Evolutionary conservation across 2,329 filamentous ascomycete species (phyloP).

Genomic region (Talaromyces funiculosus): DNA sequence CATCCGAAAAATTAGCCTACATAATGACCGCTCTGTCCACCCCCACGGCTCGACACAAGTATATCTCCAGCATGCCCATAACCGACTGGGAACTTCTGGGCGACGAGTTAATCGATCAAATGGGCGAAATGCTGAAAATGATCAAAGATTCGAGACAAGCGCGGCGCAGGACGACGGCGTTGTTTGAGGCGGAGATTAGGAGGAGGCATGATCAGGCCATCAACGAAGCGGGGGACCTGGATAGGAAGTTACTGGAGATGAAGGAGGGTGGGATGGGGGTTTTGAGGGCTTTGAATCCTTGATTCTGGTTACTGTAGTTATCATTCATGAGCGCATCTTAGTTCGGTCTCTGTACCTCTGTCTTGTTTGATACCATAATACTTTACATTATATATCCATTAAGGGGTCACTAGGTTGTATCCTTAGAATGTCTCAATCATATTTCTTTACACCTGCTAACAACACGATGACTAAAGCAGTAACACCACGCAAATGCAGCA

Average conservation of each 20-base stretch:
- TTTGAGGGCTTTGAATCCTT: slow-evolving; percentile 34
- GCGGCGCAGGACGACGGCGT: slow-evolving; percentile 48
- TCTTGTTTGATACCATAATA: background rate
- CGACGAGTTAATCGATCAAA: slow-evolving; percentile 54
- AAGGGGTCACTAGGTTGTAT: too few species aligned
- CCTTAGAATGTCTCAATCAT: background rate
- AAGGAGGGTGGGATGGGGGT: slow-evolving; percentile 50
- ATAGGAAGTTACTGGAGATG: slow-evolving; percentile 49
- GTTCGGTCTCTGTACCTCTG: background rate
- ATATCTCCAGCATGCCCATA: slow-evolving; percentile 49
- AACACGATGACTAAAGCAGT: background rate
- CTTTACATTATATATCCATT: background rate
- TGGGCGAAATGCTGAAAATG: slow-evolving; percentile 46
- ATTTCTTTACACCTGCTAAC: background rate
- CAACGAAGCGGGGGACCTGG: slow-evolving; percentile 45
- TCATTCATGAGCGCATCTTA: background rate
- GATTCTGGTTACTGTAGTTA: background rate
- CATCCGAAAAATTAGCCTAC: slow-evolving; percentile 34
- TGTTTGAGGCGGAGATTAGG: slow-evolving; percentile 53
- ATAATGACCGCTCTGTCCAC: slow-evolving; percentile 27
- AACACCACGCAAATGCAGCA: slow-evolving; percentile 3
- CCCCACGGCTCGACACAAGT: slow-evolving; percentile 40
- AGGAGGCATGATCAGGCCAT: slow-evolving; percentile 48
- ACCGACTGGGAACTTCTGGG: slow-evolving; percentile 58
- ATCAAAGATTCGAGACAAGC: slow-evolving; percentile 50